Conservation (phyloP, 306 rosid genomes). For the Astragalus glycyphyllos region DNA sequence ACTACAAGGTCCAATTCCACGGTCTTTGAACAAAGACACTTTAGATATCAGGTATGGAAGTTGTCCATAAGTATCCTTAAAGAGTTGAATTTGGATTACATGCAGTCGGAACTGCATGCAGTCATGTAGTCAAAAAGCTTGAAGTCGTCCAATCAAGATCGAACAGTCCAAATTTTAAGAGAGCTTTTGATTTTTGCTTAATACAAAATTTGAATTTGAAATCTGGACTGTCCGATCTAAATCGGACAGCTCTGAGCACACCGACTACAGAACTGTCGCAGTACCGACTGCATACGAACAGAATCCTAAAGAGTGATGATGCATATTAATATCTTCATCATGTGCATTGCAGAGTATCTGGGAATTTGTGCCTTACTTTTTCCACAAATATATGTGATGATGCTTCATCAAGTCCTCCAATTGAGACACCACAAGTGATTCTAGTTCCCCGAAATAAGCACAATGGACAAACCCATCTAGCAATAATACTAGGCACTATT, state of each 20-base stretch:
- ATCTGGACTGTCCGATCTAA: no score
- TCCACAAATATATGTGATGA: constrained; percentile 67
- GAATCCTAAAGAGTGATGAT: background rate
- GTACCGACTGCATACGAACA: no score
- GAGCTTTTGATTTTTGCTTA: no score
- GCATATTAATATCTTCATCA: constrained; percentile 35
- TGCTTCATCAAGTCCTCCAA: constrained; percentile 60
- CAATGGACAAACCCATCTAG: constrained; percentile 48
- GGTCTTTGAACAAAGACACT: constrained; percentile 71
- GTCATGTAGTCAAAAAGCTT: no score
- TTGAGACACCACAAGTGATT: constrained; percentile 83
- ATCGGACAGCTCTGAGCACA: no score
- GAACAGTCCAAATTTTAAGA: no score
- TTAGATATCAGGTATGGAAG: constrained; percentile 73
- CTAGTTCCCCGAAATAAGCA: constrained; percentile 57
- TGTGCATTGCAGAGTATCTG: constrained; percentile 66
- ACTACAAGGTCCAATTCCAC: constrained; percentile 83
- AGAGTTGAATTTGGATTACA: no score
- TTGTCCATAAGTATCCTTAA: background rate
- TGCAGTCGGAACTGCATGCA: no score
- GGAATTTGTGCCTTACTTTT: constrained; percentile 81
- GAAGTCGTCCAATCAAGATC: no score
- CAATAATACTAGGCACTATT: constrained; percentile 57
- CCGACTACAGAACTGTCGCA: no score
- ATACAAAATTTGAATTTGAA: no score